Evolutionary conservation across 2,329 filamentous ascomycete genomes (phyloP), one percentile per base, ranked within the genome.

Genomic region (Aspergillus sp.): DNA sequence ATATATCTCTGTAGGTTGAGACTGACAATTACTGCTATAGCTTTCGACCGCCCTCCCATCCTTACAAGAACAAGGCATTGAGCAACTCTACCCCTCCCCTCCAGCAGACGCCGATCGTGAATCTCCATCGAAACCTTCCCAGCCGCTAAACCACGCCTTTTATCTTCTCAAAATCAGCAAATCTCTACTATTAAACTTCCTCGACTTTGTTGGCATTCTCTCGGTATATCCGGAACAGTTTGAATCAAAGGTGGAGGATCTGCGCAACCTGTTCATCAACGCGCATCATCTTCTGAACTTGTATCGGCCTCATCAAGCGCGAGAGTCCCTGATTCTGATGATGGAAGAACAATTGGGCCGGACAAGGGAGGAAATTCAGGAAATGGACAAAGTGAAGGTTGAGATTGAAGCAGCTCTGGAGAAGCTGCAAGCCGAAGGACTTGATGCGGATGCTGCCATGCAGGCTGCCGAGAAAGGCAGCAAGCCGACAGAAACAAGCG

Each of bases 281-380:
- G 86, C 94, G 59, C 90, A 96, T 67, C 88, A 94, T 59, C 77
- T 95, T 42, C 82, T 97, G 52, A 98, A 98, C 65, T 85, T 95
- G 65, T 97, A 95, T 68, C 79, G 91, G 29, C 90, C 90, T 7
- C 90, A 96, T 63, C 91, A 97, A 69, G 90, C 90, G 26, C 74
- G 91, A 36, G 90, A 96, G 70, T 90, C 85, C 27, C 73, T 95
- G 45, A 95, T 95, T 29, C 70, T 85, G 53, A 79, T 91, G 73
- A 90, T 96, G 86, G 87, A 95, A 67, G 84, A 86, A 53, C 86
- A 91, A 58, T 70, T 95, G 28, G 82, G 88, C 54, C 77, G 74
- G 53, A 85, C 84, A 43, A 80, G 78, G 52, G 79, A 78, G 43
- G 90, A 96, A 67, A 89, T 90, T 41, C 82, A 84, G 52, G 86